phyloP scores from a whole-genome alignment of 2,329 filamentous ascomycete genomes.

The Penicillium sp. region DNA sequence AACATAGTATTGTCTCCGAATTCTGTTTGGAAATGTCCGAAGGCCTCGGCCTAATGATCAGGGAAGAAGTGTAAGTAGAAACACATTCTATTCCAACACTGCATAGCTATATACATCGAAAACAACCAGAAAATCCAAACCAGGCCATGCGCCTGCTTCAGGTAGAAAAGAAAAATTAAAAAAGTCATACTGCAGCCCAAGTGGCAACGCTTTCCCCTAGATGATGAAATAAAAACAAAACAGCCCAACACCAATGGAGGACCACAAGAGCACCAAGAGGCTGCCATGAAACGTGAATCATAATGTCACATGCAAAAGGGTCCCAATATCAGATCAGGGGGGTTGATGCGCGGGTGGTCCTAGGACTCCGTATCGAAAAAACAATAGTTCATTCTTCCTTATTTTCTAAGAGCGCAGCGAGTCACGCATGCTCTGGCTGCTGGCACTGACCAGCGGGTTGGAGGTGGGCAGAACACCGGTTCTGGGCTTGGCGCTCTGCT shows the following conservation, averaged over 20 bases:
- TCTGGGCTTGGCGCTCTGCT: slow-evolving; percentile 69
- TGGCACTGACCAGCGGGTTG: slow-evolving; percentile 79
- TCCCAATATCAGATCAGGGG: not conserved
- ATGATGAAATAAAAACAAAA: slow-evolving; percentile 16
- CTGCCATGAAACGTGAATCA: slow-evolving; percentile 32
- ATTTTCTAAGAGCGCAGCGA: slow-evolving; percentile 66
- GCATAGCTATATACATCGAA: slow-evolving; percentile 28
- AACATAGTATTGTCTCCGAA: too few species aligned
- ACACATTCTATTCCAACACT: slow-evolving; percentile 23
- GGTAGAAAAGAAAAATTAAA: slow-evolving; percentile 21
- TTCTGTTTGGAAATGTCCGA: too few species aligned
- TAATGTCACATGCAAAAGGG: slow-evolving; percentile 28
- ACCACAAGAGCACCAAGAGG: slow-evolving; percentile 17
- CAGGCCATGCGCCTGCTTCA: slow-evolving; percentile 21
- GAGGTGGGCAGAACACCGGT: slow-evolving; percentile 67
- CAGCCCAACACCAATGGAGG: slow-evolving; percentile 26
- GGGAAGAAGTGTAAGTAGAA: not conserved
- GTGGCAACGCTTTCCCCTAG: slow-evolving; percentile 7
- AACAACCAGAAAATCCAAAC: slow-evolving; percentile 5
- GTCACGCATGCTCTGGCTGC: slow-evolving; percentile 86
- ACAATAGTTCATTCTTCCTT: slow-evolving; percentile 3
- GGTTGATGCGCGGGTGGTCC: slow-evolving; percentile 1
- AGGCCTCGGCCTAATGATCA: too few species aligned
- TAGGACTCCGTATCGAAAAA: not conserved
- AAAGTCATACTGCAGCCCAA: slow-evolving; percentile 19